Conservation (phyloP, 2,329 filamentous ascomycete species). For the Myriangium duriaei region DNA sequence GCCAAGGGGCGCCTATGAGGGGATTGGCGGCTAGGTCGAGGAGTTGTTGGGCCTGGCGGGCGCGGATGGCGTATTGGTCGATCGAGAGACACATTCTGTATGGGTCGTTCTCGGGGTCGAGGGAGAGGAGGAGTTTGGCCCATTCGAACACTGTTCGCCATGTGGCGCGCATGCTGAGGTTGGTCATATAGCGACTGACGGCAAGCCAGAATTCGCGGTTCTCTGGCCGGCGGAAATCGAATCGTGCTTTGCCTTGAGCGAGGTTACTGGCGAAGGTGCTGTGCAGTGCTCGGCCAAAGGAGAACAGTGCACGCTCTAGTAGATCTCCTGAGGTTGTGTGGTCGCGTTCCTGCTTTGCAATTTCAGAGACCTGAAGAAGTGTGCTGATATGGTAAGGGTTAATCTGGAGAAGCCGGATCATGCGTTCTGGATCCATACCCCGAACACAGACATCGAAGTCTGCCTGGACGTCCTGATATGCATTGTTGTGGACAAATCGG, state of each 20-base stretch:
- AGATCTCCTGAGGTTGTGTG: constrained; percentile 76
- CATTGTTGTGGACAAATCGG: constrained; percentile 59
- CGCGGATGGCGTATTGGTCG: constrained; percentile 73
- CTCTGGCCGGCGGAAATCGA: constrained; percentile 71
- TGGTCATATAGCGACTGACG: constrained; percentile 76
- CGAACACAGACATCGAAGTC: constrained; percentile 72
- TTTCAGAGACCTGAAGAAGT: constrained; percentile 83
- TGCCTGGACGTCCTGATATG: constrained; percentile 62
- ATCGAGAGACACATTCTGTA: constrained; percentile 72
- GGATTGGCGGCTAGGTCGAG: constrained; percentile 51
- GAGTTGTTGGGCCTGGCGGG: constrained; percentile 63
- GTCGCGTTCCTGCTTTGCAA: constrained; percentile 84
- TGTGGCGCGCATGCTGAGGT: constrained; percentile 79
- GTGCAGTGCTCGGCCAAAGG: constrained; percentile 78
- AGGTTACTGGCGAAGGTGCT: constrained; percentile 69
- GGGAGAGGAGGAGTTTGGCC: constrained; percentile 68
- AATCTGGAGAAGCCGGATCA: constrained; percentile 61
- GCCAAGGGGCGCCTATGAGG: constrained; percentile 36
- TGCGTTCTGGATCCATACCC: constrained; percentile 67
- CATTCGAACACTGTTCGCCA: constrained; percentile 90
- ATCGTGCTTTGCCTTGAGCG: constrained; percentile 61
- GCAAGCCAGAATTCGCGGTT: constrained; percentile 91
- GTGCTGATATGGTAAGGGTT: constrained; percentile 88
- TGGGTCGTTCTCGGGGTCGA: constrained; percentile 63
- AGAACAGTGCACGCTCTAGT: constrained; percentile 81